These are phyloP conservation scores for Suillus subalutaceus DNA, from an alignment of 768 basidiomycete genomes.

Conservation along the genomic window DNA sequence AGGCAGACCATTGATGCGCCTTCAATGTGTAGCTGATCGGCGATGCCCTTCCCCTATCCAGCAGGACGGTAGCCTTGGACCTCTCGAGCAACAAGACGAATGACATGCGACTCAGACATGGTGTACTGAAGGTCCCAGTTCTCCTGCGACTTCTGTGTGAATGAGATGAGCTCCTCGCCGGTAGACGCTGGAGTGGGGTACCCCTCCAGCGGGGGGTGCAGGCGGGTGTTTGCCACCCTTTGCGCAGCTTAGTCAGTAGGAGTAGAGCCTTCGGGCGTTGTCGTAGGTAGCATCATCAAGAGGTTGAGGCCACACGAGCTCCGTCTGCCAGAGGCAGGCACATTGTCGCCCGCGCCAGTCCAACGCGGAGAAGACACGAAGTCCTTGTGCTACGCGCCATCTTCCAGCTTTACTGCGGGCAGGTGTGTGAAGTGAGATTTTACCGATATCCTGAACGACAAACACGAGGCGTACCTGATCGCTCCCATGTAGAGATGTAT, in stretches of 20 bases:
- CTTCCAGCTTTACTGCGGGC: conserved; percentile 76
- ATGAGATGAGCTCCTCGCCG: too few relatives aligned
- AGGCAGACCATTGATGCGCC: conserved; percentile 76
- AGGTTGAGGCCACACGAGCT: too few relatives aligned
- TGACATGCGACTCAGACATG: conserved; percentile 82
- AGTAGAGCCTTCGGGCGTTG: too few relatives aligned
- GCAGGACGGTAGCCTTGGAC: conserved; percentile 83
- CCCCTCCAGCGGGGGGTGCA: too few relatives aligned
- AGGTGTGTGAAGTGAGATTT: conserved; percentile 9
- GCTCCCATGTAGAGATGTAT: conserved; percentile 95
- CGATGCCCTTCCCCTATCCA: conserved; percentile 77
- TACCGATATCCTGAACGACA: conserved; percentile 19
- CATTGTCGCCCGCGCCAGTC: too few relatives aligned
- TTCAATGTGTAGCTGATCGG: conserved; percentile 82
- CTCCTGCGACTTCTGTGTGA: too few relatives aligned
- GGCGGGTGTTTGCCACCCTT: too few relatives aligned
- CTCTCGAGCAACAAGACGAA: conserved; percentile 79
- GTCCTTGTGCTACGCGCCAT: conserved; percentile 92
- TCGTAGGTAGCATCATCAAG: too few relatives aligned
- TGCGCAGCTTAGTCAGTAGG: too few relatives aligned
- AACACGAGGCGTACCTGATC: conserved; percentile 60
- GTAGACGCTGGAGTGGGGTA: too few relatives aligned
- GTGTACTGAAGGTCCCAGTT: conserved; percentile 51
- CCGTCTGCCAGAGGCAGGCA: too few relatives aligned
- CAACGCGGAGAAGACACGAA: conserved; percentile 86